These are phyloP conservation scores for Streptanthus diversifolius DNA, from an alignment of 345 rosid species.

Conservation along the genomic window DNA sequence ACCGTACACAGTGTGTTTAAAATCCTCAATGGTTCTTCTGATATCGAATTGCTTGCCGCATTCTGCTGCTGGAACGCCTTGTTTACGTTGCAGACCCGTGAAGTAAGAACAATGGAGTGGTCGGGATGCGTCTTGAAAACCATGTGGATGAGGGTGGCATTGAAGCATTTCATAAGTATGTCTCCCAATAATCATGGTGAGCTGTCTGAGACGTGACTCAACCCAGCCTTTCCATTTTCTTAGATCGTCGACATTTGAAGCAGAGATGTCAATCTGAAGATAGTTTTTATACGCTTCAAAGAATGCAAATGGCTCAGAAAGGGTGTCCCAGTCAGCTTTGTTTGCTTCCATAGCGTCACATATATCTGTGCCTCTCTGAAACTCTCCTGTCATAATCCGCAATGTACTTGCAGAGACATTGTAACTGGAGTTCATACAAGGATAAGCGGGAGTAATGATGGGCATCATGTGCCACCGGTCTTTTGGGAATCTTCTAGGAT, in stretches of 20 bases:
- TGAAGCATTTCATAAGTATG: slow-evolving; percentile 78
- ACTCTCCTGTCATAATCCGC: slow-evolving; percentile 86
- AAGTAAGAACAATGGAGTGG: slow-evolving; percentile 68
- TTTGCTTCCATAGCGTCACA: slow-evolving; percentile 89
- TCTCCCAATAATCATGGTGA: slow-evolving; percentile 87
- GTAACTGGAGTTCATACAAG: slow-evolving; percentile 96
- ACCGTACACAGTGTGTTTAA: slow-evolving; percentile 57
- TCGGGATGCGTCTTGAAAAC: slow-evolving; percentile 62
- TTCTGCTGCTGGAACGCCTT: slow-evolving; percentile 67
- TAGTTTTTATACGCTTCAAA: slow-evolving; percentile 91
- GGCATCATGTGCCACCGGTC: slow-evolving; percentile 90
- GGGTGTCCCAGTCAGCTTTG: slow-evolving; percentile 79
- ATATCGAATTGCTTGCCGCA: slow-evolving; percentile 71
- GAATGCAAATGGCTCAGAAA: slow-evolving; percentile 80
- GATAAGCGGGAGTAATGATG: slow-evolving; percentile 96
- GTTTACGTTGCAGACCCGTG: slow-evolving; percentile 96
- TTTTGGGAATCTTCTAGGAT: slow-evolving; percentile 83
- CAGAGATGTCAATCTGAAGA: slow-evolving; percentile 74
- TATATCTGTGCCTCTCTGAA: slow-evolving; percentile 82
- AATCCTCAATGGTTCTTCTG: slow-evolving; percentile 81
- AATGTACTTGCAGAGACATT: slow-evolving; percentile 86
- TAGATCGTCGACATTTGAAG: slow-evolving; percentile 75
- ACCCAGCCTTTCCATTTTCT: slow-evolving; percentile 99
- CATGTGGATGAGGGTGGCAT: slow-evolving; percentile 89
- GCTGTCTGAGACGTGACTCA: slow-evolving; percentile 92